Evolutionary conservation across 2,329 filamentous ascomycete species (phyloP).

Genomic region (Mycosphaerella sp.): DNA sequence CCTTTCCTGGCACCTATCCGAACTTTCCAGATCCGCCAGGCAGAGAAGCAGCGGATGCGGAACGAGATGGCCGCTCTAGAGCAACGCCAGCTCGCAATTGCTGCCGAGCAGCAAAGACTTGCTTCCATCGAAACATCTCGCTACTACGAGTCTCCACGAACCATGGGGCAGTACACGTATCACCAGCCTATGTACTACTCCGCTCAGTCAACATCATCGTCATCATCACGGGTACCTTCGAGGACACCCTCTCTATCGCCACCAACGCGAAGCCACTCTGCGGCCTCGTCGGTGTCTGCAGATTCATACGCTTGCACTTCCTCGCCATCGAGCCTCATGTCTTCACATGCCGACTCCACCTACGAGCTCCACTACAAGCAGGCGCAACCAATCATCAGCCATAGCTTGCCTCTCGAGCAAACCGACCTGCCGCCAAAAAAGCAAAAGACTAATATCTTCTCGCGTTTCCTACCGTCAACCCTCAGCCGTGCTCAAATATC

Average conservation of each 20-base stretch:
- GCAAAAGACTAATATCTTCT: constrained; percentile 35
- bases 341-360: constrained; percentile 29
- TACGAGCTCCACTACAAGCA: constrained; percentile 38
- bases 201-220: constrained; percentile 14
- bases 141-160: constrained; percentile 37
- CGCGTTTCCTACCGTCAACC: constrained; percentile 34
- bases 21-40: constrained; percentile 48
- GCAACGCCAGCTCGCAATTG: constrained; percentile 33
- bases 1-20: constrained; percentile 84
- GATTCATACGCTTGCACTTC: constrained; percentile 31
- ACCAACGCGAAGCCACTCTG: constrained; percentile 38
- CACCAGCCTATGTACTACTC: constrained; percentile 28
- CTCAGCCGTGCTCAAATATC: constrained; percentile 14
- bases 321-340: constrained; percentile 33
- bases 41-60: constrained; percentile 46
- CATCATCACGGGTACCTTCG: constrained; percentile 37
- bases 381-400: constrained; percentile 19
- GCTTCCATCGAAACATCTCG: constrained; percentile 25
- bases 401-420: constrained; percentile 27
- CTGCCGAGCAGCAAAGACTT: constrained; percentile 35
- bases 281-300: constrained; percentile 33
- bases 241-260: constrained; percentile 47
- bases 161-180: constrained; percentile 26
- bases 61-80: constrained; percentile 35
- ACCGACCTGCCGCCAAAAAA: constrained; percentile 34